Evolutionary conservation across 169 alveolate species (phyloP), one percentile per base, ranked within the genome.

Genomic region (Besnoitia besnoiti): DNA sequence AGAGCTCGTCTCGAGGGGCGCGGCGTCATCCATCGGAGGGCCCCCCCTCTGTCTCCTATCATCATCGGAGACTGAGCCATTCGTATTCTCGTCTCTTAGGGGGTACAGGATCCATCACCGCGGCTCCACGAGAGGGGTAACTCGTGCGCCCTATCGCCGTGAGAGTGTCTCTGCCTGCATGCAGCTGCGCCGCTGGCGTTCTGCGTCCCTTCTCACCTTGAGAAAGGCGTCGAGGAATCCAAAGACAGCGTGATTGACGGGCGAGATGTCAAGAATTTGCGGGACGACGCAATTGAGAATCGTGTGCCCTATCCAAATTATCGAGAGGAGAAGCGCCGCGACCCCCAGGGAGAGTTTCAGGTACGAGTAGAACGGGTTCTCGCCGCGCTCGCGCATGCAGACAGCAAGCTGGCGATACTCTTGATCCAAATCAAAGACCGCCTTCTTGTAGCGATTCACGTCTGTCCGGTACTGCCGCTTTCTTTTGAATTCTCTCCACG

Each of bases 181-280:
- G n/a, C n/a, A n/a, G 55, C 55, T 5, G 14, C 55, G 55, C 55
- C 14, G 24, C 55, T 49, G 5, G 55, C 14, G 55, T 49, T 49
- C 55, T 49, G 55, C 14, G 24, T 49, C 55, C 55, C 14, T 49
- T 14, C 87, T 77, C 59, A 82, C 90, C 76, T 46, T n/a, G 37
- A 82, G 90, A 19, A 82, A n/a, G 47, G 51, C 39, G 90, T 82
- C 90, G 47, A 82, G 76, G 90, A 82, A 82, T 27, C 76, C 90
- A 75, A 82, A 42, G 90, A n/a, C 42, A 10, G 62, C 47, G 12
- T 82, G 39, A 7, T 16, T 8, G 47, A 24, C 8, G n/a, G 42
- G 0, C 10, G 87, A 77, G 49, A 77, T 75, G 40, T 49, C 49
- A 24, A 49, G 42, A 14, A 82, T 30, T 47, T 49, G 90, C 10